A percentile compares a stretch with the other conserved stretches of the same genome.
phyloP scores from a whole-genome alignment of 306 rosid genomes.

The Spatholobus suberectus region DNA sequence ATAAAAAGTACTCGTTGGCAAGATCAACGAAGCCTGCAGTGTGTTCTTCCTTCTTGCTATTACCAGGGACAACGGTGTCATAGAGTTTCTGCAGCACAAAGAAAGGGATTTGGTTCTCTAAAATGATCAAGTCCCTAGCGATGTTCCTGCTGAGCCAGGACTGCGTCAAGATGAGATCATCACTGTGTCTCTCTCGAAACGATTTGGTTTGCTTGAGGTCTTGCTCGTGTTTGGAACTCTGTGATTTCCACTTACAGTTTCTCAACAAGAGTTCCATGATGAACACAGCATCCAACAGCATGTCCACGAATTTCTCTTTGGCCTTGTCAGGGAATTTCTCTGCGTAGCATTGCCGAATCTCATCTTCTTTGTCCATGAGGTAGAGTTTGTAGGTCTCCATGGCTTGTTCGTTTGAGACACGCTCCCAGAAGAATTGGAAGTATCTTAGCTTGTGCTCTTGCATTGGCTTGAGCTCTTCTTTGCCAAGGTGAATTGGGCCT shows the following conservation, averaged over 20 bases:
- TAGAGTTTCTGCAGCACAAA: slow-evolving; percentile 46
- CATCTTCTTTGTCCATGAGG: slow-evolving; percentile 6
- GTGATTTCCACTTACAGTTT: slow-evolving; percentile 22
- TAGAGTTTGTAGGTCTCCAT: not conserved
- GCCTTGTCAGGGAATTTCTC: slow-evolving; percentile 20
- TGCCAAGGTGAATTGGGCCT: slow-evolving; percentile 52
- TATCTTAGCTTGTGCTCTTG: slow-evolving; percentile 40
- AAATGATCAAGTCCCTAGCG: slow-evolving; percentile 51
- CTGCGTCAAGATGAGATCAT: slow-evolving; percentile 45
- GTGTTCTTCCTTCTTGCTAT: not conserved
- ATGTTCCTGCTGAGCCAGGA: slow-evolving; percentile 52
- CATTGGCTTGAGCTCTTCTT: slow-evolving; percentile 35
- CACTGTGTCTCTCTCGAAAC: not conserved
- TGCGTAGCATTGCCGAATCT: slow-evolving; percentile 31
- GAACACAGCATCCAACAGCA: slow-evolving; percentile 47
- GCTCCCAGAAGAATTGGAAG: slow-evolving; percentile 26
- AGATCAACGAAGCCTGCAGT: slow-evolving; percentile 44
- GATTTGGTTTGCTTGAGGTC: not conserved
- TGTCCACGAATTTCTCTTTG: slow-evolving; percentile 23
- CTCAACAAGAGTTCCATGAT: slow-evolving; percentile 52
- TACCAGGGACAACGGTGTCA: not conserved
- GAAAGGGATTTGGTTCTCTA: slow-evolving; percentile 67
- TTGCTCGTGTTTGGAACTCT: not conserved
- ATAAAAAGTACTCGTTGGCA: slow-evolving; percentile 23
- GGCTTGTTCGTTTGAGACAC: not conserved